These are phyloP conservation scores for Trichoderma lentiforme DNA, from an alignment of 2,329 filamentous ascomycete species.

Conservation along the genomic window DNA sequence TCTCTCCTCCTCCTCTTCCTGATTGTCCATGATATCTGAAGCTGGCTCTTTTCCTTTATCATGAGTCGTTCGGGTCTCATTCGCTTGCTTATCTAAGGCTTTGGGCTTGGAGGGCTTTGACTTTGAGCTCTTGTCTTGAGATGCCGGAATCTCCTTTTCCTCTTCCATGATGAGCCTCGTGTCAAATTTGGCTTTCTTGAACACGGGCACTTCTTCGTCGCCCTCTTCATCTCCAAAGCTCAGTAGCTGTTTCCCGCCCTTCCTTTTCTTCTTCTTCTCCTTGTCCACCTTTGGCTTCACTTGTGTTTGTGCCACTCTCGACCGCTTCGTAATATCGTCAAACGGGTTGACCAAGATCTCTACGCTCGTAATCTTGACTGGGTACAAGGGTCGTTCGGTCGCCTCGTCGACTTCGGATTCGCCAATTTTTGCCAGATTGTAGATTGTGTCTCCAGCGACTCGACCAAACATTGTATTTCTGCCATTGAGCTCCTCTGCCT, in stretches of 20 bases:
- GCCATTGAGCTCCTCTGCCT: conserved; percentile 77
- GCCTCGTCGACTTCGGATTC: conserved; percentile 78
- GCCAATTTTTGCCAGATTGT: conserved; percentile 90
- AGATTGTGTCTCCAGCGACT: conserved; percentile 90
- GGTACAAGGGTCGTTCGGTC: conserved; percentile 80
- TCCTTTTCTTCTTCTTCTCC: conserved; percentile 66
- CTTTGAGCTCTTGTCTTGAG: conserved; percentile 27
- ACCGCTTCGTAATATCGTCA: conserved; percentile 71
- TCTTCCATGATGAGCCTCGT: conserved; percentile 65
- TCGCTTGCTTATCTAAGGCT: conserved; percentile 22
- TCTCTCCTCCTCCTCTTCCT: not conserved
- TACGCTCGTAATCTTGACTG: conserved; percentile 69
- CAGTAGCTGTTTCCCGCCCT: conserved; percentile 70
- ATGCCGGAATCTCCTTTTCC: conserved; percentile 29
- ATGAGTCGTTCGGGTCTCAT: not conserved
- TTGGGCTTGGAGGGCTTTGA: conserved; percentile 32
- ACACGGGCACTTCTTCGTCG: conserved; percentile 49
- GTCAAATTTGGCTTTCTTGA: conserved; percentile 78
- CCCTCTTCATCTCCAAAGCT: conserved; percentile 74
- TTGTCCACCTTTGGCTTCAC: conserved; percentile 42
- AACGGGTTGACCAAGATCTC: conserved; percentile 82
- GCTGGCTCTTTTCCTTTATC: conserved; percentile 5
- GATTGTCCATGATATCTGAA: not conserved
- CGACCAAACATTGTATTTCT: conserved; percentile 94
- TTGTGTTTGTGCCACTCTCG: conserved; percentile 50